A percentile compares a stretch with the other conserved stretches of the same genome.
These are phyloP conservation scores for Exobasidium rhododendri DNA, from an alignment of 1,284 basidiomycete genomes.

Conservation along the genomic window DNA sequence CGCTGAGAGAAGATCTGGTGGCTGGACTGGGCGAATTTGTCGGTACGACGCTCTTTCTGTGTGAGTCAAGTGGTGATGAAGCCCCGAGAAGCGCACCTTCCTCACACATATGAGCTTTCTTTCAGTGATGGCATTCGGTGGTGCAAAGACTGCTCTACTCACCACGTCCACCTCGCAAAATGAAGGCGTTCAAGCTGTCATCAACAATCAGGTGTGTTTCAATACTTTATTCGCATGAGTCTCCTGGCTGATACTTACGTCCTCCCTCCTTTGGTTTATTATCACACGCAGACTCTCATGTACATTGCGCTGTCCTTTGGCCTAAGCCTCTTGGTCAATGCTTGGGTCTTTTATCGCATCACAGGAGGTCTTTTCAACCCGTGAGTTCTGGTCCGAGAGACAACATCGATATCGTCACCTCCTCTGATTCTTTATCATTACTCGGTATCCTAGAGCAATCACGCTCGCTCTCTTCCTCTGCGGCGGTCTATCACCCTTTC, in stretches of 20 bases:
- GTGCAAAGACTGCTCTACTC: constrained; percentile 16
- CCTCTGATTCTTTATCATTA: not conserved
- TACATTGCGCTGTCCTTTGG: constrained; percentile 39
- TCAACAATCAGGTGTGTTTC: constrained; percentile 8
- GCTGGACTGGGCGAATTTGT: constrained; percentile 19
- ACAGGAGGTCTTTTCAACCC: constrained; percentile 63
- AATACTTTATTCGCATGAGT: not conserved
- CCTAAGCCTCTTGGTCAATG: constrained; percentile 31
- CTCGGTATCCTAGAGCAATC: not conserved
- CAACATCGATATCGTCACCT: not conserved
- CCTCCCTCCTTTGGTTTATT: too few relatives aligned
- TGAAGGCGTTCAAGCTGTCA: constrained; percentile 1
- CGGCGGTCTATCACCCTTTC: constrained; percentile 56
- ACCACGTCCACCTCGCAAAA: not conserved
- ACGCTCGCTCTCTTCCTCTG: constrained; percentile 56
- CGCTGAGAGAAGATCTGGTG: constrained; percentile 14
- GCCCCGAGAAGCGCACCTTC: too few relatives aligned
- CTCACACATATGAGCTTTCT: not conserved
- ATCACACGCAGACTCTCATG: constrained; percentile 37
- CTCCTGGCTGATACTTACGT: too few relatives aligned
- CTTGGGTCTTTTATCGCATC: constrained; percentile 70
- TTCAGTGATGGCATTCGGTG: constrained; percentile 12
- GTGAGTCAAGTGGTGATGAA: not conserved
- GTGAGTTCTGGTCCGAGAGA: constrained; percentile 30
- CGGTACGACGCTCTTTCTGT: constrained; percentile 19